These are phyloP conservation scores for Ocimum tenuiflorum DNA, from an alignment of 257 asterid species.

Conservation along the genomic window DNA sequence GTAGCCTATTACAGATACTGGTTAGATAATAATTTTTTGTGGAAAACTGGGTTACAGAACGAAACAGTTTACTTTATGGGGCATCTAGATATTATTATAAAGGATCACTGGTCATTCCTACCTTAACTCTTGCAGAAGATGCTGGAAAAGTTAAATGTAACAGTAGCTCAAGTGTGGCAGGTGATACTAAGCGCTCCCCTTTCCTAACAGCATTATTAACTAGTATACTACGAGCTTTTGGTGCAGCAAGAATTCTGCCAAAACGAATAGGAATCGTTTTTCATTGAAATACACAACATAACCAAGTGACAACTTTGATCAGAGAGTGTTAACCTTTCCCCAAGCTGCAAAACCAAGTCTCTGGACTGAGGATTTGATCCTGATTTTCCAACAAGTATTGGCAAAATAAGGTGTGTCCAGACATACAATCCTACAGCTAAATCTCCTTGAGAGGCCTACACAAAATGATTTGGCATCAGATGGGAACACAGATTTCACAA, in stretches of 20 bases:
- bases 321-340: slow-evolving; percentile 51
- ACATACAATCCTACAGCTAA: slow-evolving; percentile 62
- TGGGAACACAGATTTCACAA: slow-evolving; percentile 7
- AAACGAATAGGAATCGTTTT: neutral
- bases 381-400: slow-evolving; percentile 62
- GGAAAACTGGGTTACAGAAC: neutral
- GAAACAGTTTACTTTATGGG: neutral
- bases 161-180: slow-evolving; percentile 57
- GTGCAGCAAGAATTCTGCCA: slow-evolving; percentile 57
- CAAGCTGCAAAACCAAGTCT: slow-evolving; percentile 74
- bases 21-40: neutral
- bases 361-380: slow-evolving; percentile 66
- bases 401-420: slow-evolving; percentile 69
- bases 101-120: slow-evolving; percentile 11
- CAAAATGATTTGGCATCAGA: slow-evolving; percentile 13
- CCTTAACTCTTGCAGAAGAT: slow-evolving; percentile 69
- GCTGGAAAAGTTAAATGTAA: slow-evolving; percentile 60
- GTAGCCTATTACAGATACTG: slow-evolving; percentile 43
- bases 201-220: slow-evolving; percentile 62
- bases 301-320: too few species aligned
- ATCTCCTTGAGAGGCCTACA: slow-evolving; percentile 74
- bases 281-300: neutral
- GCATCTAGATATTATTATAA: neutral
- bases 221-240: slow-evolving; percentile 65
- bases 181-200: slow-evolving; percentile 73